Evolutionary conservation across 306 rosid genomes (phyloP).

Genomic region (Vicia villosa): DNA sequence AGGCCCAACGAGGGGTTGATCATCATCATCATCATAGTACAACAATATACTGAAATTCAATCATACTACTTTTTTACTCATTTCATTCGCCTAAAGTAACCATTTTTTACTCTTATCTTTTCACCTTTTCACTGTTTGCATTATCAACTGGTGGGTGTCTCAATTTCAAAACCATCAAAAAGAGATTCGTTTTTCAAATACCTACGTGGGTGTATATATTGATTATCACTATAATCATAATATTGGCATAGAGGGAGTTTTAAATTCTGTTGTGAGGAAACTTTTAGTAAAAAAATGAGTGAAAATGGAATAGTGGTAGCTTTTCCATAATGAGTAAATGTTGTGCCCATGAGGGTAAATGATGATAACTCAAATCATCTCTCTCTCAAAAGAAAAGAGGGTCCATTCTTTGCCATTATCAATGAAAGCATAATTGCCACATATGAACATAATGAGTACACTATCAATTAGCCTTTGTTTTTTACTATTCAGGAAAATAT

Average conservation of each 20-base stretch:
- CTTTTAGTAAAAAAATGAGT: conserved; percentile 22
- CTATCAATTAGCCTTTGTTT: conserved; percentile 44
- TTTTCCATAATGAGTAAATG: conserved; percentile 56
- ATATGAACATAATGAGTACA: conserved; percentile 45
- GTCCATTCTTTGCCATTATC: conserved; percentile 47
- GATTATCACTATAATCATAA: conserved; percentile 46
- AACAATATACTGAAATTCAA: conserved; percentile 36
- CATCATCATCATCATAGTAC: not conserved
- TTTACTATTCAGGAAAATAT: conserved; percentile 32
- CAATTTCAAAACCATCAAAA: conserved; percentile 42
- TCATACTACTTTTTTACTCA: conserved; percentile 44
- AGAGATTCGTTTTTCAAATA: conserved; percentile 44
- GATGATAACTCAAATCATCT: conserved; percentile 42
- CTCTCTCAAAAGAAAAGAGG: conserved; percentile 34
- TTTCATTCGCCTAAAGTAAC: conserved; percentile 39
- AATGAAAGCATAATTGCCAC: conserved; percentile 48
- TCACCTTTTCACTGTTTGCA: conserved; percentile 47
- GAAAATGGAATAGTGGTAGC: conserved; percentile 39
- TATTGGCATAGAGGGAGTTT: conserved; percentile 1
- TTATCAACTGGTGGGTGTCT: conserved; percentile 42
- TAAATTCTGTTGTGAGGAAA: not conserved
- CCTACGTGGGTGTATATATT: conserved; percentile 38
- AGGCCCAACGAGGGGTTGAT: conserved; percentile 35
- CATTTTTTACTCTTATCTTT: conserved; percentile 45
- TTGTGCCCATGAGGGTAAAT: conserved; percentile 47